Conservation (phyloP, 2,329 filamentous ascomycete species). For the Colletotrichum acutatum region DNA sequence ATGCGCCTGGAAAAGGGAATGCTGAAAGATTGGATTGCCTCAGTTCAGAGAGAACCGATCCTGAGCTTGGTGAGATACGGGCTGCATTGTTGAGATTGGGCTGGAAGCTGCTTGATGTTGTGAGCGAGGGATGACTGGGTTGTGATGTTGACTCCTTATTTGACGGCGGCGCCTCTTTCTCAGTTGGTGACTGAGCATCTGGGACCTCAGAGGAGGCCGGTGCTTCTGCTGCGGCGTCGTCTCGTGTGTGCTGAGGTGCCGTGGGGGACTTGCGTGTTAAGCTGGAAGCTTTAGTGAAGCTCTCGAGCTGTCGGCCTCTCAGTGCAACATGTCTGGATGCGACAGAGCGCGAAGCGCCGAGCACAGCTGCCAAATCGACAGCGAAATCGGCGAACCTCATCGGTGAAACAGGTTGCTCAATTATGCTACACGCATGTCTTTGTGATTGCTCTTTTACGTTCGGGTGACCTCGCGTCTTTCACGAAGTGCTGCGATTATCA, state of each 20-base stretch:
- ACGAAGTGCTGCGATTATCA: constrained; percentile 1
- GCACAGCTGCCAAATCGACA: constrained; percentile 76
- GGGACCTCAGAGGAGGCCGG: neutral
- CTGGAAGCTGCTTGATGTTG: constrained; percentile 2
- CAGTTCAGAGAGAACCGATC: constrained; percentile 30
- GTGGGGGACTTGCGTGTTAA: constrained; percentile 42
- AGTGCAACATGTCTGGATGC: constrained; percentile 72
- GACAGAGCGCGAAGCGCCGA: constrained; percentile 76
- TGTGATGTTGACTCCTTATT: neutral
- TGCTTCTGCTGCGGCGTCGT: neutral
- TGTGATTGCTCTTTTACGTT: neutral
- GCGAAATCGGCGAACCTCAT: constrained; percentile 73
- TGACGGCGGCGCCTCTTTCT: neutral
- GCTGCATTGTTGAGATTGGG: constrained; percentile 1
- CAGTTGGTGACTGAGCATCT: neutral
- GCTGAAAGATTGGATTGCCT: constrained; percentile 18
- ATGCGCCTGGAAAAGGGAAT: constrained; percentile 29
- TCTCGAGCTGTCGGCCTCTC: constrained; percentile 64
- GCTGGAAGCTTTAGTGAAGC: constrained; percentile 59
- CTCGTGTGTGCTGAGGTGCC: constrained; percentile 8
- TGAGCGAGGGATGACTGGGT: constrained; percentile 27
- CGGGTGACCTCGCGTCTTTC: neutral
- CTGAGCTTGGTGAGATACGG: constrained; percentile 19
- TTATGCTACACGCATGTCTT: constrained; percentile 8
- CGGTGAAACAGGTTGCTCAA: constrained; percentile 8